These are phyloP conservation scores for Eucalyptus microcorys DNA, from an alignment of 345 rosid species.

Conservation along the genomic window DNA sequence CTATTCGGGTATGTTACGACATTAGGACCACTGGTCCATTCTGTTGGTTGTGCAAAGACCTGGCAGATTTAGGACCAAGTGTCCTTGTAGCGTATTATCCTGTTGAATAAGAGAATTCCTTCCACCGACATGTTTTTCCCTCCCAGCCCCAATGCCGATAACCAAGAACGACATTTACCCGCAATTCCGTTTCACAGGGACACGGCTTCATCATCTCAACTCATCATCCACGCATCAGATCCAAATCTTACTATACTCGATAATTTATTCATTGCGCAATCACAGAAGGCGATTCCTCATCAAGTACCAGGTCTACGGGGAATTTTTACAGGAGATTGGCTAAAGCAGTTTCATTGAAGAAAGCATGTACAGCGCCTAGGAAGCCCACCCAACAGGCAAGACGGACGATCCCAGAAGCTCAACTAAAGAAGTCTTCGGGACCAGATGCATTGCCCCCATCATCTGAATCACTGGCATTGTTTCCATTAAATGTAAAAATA, in stretches of 20 bases:
- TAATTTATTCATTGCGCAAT: background rate
- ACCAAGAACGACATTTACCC: background rate
- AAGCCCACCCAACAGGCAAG: background rate
- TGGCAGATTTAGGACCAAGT: background rate
- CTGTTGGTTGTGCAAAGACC: background rate
- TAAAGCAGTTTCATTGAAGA: background rate
- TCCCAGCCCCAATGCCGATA: background rate
- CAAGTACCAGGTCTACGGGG: background rate
- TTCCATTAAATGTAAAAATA: slow-evolving; percentile 31
- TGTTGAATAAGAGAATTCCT: background rate
- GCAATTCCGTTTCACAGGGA: background rate
- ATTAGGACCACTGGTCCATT: background rate
- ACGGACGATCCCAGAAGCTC: background rate
- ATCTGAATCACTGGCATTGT: slow-evolving; percentile 27
- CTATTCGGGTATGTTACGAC: background rate
- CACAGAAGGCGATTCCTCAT: background rate
- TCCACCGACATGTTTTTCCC: background rate
- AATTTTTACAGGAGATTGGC: background rate
- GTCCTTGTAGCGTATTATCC: background rate
- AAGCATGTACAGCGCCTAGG: background rate
- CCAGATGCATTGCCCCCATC: slow-evolving; percentile 3
- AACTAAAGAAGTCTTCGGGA: background rate
- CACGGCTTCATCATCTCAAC: background rate
- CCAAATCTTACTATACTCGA: background rate
- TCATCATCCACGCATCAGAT: background rate